Evolutionary conservation across 2,329 filamentous ascomycete species (phyloP).

Genomic region (Aspergillus pseudonomiae): DNA sequence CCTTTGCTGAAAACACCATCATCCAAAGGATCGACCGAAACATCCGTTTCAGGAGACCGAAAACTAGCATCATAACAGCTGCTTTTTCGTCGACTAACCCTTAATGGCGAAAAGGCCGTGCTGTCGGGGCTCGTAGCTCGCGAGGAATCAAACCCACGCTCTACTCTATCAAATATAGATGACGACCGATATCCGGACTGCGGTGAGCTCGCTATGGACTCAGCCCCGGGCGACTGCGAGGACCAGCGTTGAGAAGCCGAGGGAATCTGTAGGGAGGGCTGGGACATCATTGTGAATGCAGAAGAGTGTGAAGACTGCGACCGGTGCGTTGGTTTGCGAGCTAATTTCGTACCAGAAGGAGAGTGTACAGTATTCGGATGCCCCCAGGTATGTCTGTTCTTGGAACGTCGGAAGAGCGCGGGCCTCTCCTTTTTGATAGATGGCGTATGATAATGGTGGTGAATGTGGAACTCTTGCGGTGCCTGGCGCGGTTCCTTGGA

Average conservation of each 20-base stretch:
- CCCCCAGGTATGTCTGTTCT: constrained; percentile 72
- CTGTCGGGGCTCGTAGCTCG: constrained; percentile 82
- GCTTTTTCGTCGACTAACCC: constrained; percentile 63
- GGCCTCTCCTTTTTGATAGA: constrained; percentile 63
- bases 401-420: constrained; percentile 58
- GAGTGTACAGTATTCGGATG: constrained; percentile 54
- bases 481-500: constrained; percentile 51
- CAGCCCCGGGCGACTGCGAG: constrained; percentile 46
- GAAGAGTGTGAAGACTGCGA: constrained; percentile 47
- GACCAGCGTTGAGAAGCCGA: constrained; percentile 44
- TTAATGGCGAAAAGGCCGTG: constrained; percentile 65
- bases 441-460: constrained; percentile 86
- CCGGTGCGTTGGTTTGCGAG: constrained; percentile 39
- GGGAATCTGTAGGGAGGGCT: constrained; percentile 62
- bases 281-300: constrained; percentile 64
- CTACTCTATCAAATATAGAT: constrained; percentile 75
- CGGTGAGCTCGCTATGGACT: constrained; percentile 80
- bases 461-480: constrained; percentile 83
- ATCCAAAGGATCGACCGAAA: constrained; percentile 17
- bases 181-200: constrained; percentile 71
- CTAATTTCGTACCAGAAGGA: constrained; percentile 29
- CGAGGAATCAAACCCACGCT: constrained; percentile 67
- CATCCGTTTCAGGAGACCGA: constrained; percentile 32
- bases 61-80: constrained; percentile 60
- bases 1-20: constrained; percentile 24